These are phyloP conservation scores for Vitis cinerea DNA, from an alignment of 164 flowering plant species.

Conservation along the genomic window DNA sequence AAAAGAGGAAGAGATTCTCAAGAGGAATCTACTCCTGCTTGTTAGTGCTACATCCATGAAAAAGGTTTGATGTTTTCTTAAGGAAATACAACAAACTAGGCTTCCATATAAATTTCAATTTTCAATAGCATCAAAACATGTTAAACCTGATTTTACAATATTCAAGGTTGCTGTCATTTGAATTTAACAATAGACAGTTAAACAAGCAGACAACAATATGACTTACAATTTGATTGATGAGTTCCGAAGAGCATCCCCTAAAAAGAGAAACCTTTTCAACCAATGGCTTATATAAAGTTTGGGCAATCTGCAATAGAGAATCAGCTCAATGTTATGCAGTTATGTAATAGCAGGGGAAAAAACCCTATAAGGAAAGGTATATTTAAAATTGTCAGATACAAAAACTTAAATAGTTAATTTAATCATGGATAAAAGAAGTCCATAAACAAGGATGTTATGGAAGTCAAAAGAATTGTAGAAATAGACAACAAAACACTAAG, in stretches of 20 bases:
- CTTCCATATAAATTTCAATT: too few species aligned
- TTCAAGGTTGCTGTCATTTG: neutral
- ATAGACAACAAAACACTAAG: neutral
- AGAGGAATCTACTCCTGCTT: too few species aligned
- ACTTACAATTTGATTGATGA: slow-evolving; percentile 88
- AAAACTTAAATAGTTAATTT: too few species aligned
- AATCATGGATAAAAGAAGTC: too few species aligned
- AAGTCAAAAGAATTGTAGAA: neutral
- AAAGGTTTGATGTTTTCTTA: too few species aligned
- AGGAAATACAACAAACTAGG: too few species aligned
- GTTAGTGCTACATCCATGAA: too few species aligned
- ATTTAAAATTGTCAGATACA: too few species aligned
- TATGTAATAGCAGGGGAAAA: neutral
- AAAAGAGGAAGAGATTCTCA: too few species aligned
- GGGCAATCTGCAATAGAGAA: slow-evolving; percentile 68
- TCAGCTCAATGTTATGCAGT: neutral
- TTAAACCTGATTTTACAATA: too few species aligned
- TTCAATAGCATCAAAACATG: too few species aligned
- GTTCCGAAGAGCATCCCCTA: slow-evolving; percentile 74
- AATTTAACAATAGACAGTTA: neutral
- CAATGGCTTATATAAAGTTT: slow-evolving; percentile 54
- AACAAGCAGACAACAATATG: neutral
- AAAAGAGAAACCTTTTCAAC: slow-evolving; percentile 71
- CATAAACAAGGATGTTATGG: neutral
- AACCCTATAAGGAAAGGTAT: too few species aligned